Evolutionary conservation across 192 early-diverging fungal species (phyloP).

Genomic region (Paraglomus brasilianum): DNA sequence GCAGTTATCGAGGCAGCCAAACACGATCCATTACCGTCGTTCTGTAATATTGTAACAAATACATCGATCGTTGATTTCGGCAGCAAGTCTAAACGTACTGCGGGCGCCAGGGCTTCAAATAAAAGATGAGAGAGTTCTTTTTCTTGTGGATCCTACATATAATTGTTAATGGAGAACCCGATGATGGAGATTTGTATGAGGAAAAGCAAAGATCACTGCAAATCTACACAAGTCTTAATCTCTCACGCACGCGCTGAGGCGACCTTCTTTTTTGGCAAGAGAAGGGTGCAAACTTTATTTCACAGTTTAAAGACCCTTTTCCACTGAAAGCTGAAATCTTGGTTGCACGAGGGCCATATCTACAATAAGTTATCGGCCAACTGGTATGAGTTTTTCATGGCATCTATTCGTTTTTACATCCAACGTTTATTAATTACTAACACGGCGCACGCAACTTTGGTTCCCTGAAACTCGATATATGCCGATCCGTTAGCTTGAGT

Average conservation of each 20-base stretch:
- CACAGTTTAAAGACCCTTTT: conserved; percentile 63
- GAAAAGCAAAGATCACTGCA: conserved; percentile 25
- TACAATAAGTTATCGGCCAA: conserved; percentile 28
- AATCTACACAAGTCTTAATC: background rate
- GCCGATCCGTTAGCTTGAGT: conserved; percentile 75
- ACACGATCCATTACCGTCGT: conserved; percentile 62
- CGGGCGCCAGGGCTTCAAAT: conserved; percentile 65
- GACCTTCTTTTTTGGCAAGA: conserved; percentile 57
- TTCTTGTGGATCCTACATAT: conserved; percentile 58
- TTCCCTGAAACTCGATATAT: conserved; percentile 66
- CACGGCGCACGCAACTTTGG: conserved; percentile 80
- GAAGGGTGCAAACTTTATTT: conserved; percentile 78
- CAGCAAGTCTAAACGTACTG: conserved; percentile 66
- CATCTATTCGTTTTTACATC: background rate
- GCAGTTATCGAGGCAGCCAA: conserved; percentile 66
- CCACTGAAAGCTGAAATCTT: conserved; percentile 48
- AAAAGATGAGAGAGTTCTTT: conserved; percentile 62
- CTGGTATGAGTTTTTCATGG: background rate
- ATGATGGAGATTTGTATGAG: conserved; percentile 30
- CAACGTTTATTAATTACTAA: conserved; percentile 41
- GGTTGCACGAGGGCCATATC: conserved; percentile 70
- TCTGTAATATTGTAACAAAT: conserved; percentile 67
- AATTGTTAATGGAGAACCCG: background rate
- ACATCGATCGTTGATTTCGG: conserved; percentile 78
- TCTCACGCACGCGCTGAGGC: conserved; percentile 42